phyloP scores from a whole-genome alignment of 2,329 filamentous ascomycete species.

The Alternaria arbusti region DNA sequence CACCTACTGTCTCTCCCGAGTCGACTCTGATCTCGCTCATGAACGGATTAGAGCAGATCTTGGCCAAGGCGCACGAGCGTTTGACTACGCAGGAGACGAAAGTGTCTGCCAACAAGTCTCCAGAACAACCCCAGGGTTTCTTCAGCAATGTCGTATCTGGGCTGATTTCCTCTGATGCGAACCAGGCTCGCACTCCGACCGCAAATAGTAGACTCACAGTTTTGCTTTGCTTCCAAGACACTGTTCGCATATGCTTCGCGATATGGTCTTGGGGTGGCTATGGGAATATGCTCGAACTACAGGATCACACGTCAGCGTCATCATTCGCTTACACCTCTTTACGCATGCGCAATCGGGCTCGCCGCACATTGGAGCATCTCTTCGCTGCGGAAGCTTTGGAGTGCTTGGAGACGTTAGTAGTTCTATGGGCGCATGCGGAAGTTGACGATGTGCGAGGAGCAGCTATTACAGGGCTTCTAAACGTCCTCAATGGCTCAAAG shows the following conservation, averaged over 20 bases:
- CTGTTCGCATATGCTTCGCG: conserved; percentile 85
- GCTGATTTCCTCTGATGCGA: conserved; percentile 80
- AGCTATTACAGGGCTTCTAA: conserved; percentile 83
- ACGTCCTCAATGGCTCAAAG: conserved; percentile 87
- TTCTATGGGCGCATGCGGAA: conserved; percentile 72
- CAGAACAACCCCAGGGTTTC: conserved; percentile 83
- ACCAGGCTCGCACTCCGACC: conserved; percentile 79
- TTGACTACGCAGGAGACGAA: conserved; percentile 77
- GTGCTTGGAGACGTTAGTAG: conserved; percentile 88
- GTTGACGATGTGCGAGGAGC: conserved; percentile 60
- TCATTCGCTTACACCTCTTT: conserved; percentile 92
- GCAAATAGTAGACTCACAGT: conserved; percentile 94
- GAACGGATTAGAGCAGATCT: conserved; percentile 89
- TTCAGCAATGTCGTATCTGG: conserved; percentile 95
- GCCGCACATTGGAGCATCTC: conserved; percentile 87
- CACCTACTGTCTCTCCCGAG: conserved; percentile 60
- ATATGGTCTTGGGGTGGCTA: conserved; percentile 94
- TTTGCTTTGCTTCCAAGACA: conserved; percentile 94
- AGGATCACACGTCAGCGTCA: conserved; percentile 72
- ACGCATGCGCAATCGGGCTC: conserved; percentile 86
- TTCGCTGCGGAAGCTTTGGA: conserved; percentile 92
- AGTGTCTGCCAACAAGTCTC: conserved; percentile 72
- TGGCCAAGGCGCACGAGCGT: conserved; percentile 85
- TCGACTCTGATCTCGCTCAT: conserved; percentile 81
- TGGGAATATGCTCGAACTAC: conserved; percentile 60